These are phyloP conservation scores for Candida caryicola DNA, from an alignment of 805 yeast genomes.

Conservation along the genomic window DNA sequence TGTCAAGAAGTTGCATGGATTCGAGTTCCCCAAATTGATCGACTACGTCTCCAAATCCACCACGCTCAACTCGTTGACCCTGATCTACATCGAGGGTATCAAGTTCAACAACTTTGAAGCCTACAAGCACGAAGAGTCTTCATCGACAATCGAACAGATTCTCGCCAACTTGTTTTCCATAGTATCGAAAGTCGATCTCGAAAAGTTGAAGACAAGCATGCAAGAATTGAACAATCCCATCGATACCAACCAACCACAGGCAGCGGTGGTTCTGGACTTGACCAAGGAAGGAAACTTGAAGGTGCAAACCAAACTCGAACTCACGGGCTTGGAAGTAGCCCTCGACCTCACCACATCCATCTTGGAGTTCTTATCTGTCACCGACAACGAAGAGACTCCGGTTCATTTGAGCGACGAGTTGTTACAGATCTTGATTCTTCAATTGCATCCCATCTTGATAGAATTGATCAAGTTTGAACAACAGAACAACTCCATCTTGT, in stretches of 20 bases:
- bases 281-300: slow-evolving; percentile 32
- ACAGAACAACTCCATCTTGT: slow-evolving; percentile 19
- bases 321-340: slow-evolving; percentile 65
- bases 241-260: slow-evolving; percentile 26
- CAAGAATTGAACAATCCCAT: slow-evolving; percentile 16
- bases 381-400: slow-evolving; percentile 17
- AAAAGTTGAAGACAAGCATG: slow-evolving; percentile 7
- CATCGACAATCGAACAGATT: slow-evolving; percentile 17
- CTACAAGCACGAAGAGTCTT: slow-evolving; percentile 16
- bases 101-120: slow-evolving; percentile 42
- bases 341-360: slow-evolving; percentile 76
- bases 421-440: slow-evolving; percentile 17
- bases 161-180: slow-evolving; percentile 21
- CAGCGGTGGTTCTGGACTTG: slow-evolving; percentile 17
- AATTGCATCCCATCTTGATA: slow-evolving; percentile 29
- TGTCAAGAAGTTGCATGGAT: slow-evolving; percentile 30
- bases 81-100: slow-evolving; percentile 40
- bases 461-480: slow-evolving; percentile 40
- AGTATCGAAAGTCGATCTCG: slow-evolving; percentile 28
- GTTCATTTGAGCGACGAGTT: slow-evolving; percentile 18
- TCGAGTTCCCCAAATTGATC: slow-evolving; percentile 16
- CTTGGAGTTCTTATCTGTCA: slow-evolving; percentile 53
- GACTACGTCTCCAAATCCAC: slow-evolving; percentile 12
- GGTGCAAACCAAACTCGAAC: slow-evolving; percentile 45
- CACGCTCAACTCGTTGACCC: slow-evolving; percentile 24